phyloP scores from a whole-genome alignment of 78 protist genomes.

The Cavenderia fasciculata region DNA sequence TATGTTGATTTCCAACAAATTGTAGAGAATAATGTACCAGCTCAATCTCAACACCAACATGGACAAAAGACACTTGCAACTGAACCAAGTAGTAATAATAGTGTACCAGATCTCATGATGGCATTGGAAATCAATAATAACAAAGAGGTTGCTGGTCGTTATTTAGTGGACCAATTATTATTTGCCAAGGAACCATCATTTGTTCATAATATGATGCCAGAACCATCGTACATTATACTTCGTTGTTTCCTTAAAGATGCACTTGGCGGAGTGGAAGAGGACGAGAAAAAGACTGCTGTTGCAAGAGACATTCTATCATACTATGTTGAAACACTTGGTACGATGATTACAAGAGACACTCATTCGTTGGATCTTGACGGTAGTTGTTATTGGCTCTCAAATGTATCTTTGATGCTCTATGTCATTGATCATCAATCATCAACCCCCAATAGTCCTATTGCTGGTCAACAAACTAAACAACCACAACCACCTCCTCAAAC shows the following conservation, averaged over 20 bases:
- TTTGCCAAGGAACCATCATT: not conserved
- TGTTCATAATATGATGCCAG: constrained; percentile 31
- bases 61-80: too few species aligned
- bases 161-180: constrained; percentile 14
- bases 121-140: constrained; percentile 55
- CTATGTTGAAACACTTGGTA: constrained; percentile 26
- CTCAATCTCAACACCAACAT: too few species aligned
- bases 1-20: too few species aligned
- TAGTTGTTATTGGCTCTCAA: constrained; percentile 62
- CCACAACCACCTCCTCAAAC: not conserved
- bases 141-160: constrained; percentile 50
- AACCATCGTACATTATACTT: constrained; percentile 22
- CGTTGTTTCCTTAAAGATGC: constrained; percentile 42
- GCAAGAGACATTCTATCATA: constrained; percentile 12
- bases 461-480: too few species aligned
- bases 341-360: not conserved
- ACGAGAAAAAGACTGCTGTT: not conserved
- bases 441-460: not conserved
- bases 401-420: not conserved
- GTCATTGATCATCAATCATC: constrained; percentile 8
- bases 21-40: too few species aligned
- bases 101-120: constrained; percentile 24
- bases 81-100: not conserved
- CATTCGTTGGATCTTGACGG: not conserved
- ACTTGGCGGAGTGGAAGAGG: not conserved